Evolutionary conservation across 108 stramenopile genomes (phyloP).

Genomic region (Seminavis robusta): DNA sequence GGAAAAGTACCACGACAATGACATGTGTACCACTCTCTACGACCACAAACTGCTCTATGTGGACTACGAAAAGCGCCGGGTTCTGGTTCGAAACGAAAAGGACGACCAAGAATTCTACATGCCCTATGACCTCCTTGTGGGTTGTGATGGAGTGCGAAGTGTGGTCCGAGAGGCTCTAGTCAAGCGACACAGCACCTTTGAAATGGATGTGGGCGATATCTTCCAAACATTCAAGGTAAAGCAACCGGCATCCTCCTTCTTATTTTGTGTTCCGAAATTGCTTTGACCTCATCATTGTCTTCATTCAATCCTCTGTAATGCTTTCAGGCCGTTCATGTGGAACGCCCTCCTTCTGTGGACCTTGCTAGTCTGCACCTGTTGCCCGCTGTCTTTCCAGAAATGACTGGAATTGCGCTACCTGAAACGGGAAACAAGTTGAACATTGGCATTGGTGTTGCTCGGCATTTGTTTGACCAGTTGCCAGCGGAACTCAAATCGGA

Average conservation of each 20-base stretch:
- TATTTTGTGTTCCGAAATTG: too few species aligned
- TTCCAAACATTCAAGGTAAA: constrained; percentile 52
- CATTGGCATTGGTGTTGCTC: constrained; percentile 26
- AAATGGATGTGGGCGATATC: constrained; percentile 39
- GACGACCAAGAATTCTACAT: constrained; percentile 36
- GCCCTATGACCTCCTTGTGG: constrained; percentile 48
- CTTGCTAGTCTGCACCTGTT: too few species aligned
- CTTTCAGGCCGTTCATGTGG: too few species aligned
- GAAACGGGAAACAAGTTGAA: constrained; percentile 48
- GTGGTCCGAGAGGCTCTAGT: constrained; percentile 47
- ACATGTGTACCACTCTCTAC: constrained; percentile 17
- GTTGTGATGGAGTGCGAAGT: constrained; percentile 51
- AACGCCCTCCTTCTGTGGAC: too few species aligned
- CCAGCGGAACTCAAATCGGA: constrained; percentile 34
- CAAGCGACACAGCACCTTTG: constrained; percentile 42
- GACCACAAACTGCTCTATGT: constrained; percentile 38
- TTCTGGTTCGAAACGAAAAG: constrained; percentile 29
- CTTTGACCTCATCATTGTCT: too few species aligned
- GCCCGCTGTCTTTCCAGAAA: neutral
- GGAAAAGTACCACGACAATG: constrained; percentile 13
- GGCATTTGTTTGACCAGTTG: constrained; percentile 4
- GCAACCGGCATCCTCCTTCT: too few species aligned
- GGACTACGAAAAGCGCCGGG: constrained; percentile 38
- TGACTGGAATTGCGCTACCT: too few species aligned
- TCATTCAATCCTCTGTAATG: too few species aligned